phyloP scores from a whole-genome alignment of 106 monocot genomes.

The Allium fistulosum region DNA sequence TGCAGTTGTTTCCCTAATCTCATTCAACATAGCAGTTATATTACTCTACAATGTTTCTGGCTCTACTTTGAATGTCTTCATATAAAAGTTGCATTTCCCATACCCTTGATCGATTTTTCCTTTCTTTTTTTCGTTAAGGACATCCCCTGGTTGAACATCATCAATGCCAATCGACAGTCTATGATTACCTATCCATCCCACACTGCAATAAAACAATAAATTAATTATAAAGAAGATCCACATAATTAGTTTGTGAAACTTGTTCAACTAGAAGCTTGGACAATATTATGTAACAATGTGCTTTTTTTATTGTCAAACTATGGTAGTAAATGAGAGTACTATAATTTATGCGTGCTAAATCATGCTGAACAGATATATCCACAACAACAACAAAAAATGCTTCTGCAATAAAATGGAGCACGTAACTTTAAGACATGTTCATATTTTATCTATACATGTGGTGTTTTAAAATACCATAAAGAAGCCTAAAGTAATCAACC shows the following conservation, averaged over 20 bases:
- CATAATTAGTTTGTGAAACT: too few species aligned
- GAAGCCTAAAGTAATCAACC: neutral
- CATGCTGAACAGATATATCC: too few species aligned
- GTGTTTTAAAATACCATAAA: neutral
- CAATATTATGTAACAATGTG: too few species aligned
- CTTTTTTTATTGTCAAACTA: too few species aligned
- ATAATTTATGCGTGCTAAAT: too few species aligned
- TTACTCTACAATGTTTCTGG: constrained; percentile 70
- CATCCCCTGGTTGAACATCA: constrained; percentile 85
- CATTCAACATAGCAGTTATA: constrained; percentile 59
- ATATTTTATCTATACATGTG: neutral
- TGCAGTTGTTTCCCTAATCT: constrained; percentile 62
- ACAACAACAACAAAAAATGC: too few species aligned
- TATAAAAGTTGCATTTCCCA: constrained; percentile 45
- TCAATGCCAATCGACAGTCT: constrained; percentile 97
- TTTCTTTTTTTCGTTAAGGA: constrained; percentile 54
- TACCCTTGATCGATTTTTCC: constrained; percentile 65
- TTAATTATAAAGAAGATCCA: too few species aligned
- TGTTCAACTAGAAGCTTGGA: too few species aligned
- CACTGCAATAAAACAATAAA: constrained; percentile 39
- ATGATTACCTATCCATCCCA: constrained; percentile 99
- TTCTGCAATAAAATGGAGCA: neutral
- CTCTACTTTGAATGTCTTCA: constrained; percentile 67
- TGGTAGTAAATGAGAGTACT: too few species aligned
- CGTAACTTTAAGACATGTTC: neutral